Base-by-base conservation (phyloP, 1,139 yeast genomes). In the Geotrichum phurueaensis region DNA sequence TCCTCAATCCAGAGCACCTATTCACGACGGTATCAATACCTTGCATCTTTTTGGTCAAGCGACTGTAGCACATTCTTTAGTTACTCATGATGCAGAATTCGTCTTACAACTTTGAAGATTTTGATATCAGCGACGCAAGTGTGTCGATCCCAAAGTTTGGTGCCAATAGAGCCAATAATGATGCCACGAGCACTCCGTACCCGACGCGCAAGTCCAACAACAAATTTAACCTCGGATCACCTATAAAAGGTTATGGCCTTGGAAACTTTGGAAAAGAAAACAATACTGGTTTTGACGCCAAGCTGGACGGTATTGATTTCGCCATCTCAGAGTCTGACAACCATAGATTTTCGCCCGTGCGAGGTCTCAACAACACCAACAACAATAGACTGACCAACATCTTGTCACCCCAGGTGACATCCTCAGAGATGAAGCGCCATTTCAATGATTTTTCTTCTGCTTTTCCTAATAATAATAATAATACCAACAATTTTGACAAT, bases 381-480 rank as follows among this genome's bases (percentile, higher is more conserved):
- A 56, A 43, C 27, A 15, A 50, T 50, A 49, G 56, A 9, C 47
- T 22, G 7, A 59, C 58, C 55, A 58, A 65, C 56, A 55, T 67
- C 45, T 61, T 67, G 55, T 66, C 69, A 4, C 69, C 69, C 0
- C 63, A 66, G 31, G 56, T 66, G 7, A 50, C 64, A 5, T 58
- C 64, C 10, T 56, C 67, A 1, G 69, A 67, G 48, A 61, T 66
- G 10, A 62, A 63, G 29, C 58, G 64, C n/a, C 69, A 66, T 33
- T 67, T 67, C 54, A 62, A 62, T n/a, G 65, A 66, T 48, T 67
- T 67, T 54, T 63, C 69, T 7, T 60, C 57, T 47, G 63, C 64
- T 10, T 57, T 59, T 48, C 61, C 57, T 56, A 22, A 25, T 39
- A n/a, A 57, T 18, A 51, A 23, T 49, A 54, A 31, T 25, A 53